These are phyloP conservation scores for Rhodosporidiobolus odoratus DNA, from an alignment of 768 basidiomycete genomes.

Conservation along the genomic window DNA sequence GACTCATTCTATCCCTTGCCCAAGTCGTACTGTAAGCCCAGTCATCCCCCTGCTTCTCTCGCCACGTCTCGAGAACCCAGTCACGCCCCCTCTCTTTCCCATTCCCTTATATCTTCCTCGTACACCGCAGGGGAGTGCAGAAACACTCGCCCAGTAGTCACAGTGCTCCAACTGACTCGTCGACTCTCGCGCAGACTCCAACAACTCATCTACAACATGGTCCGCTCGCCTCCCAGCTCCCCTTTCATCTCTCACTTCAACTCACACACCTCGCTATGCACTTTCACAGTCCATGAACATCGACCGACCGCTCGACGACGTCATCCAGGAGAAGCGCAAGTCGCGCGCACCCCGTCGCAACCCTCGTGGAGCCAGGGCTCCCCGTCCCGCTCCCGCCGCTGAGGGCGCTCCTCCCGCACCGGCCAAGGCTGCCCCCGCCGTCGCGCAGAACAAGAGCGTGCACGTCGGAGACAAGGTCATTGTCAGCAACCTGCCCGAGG, in stretches of 20 bases:
- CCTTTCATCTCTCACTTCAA: neutral
- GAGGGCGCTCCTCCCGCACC: neutral
- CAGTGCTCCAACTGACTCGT: too few species aligned
- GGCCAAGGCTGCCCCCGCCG: neutral
- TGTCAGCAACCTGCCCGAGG: conserved; percentile 83
- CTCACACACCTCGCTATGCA: neutral
- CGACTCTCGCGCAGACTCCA: too few species aligned
- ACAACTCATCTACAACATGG: too few species aligned
- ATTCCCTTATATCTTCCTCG: too few species aligned
- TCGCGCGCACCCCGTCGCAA: conserved; percentile 17
- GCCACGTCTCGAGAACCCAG: too few species aligned
- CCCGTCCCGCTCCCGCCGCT: neutral
- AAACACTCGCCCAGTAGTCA: too few species aligned
- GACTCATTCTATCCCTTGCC: too few species aligned
- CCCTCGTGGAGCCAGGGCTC: neutral
- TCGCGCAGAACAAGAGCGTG: neutral
- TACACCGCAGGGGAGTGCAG: too few species aligned
- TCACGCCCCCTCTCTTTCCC: too few species aligned
- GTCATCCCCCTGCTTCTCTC: too few species aligned
- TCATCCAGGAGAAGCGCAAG: conserved; percentile 33
- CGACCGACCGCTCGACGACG: conserved; percentile 37
- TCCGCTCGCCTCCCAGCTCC: too few species aligned
- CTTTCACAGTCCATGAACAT: conserved; percentile 24
- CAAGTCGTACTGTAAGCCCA: too few species aligned
- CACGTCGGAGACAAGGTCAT: conserved; percentile 77